phyloP scores from a whole-genome alignment of 1,284 basidiomycete species.

The Laetiporus sulphureus region DNA sequence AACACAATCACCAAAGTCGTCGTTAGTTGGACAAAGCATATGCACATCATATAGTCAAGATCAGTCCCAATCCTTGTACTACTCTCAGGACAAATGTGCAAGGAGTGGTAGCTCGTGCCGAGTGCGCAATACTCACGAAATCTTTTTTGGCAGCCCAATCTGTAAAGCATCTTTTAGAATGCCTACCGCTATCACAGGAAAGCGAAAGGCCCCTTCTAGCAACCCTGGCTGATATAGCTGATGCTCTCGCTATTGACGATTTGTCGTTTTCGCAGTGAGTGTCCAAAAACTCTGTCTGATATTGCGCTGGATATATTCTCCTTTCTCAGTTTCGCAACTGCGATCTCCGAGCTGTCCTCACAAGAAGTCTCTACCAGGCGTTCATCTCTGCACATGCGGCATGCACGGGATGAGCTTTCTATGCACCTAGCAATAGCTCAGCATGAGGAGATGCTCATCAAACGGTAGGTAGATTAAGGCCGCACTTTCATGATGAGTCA shows the following conservation, averaged over 20 bases:
- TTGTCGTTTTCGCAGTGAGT: slow-evolving; percentile 18
- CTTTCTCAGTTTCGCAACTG: slow-evolving; percentile 29
- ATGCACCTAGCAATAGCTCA: slow-evolving; percentile 25
- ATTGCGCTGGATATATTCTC: not conserved
- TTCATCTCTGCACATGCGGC: slow-evolving; percentile 26
- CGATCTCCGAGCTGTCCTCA: slow-evolving; percentile 28
- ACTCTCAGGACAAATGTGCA: too few relatives aligned
- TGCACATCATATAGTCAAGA: too few relatives aligned
- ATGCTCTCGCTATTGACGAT: slow-evolving; percentile 20
- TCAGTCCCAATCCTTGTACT: too few relatives aligned
- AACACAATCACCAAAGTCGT: too few relatives aligned
- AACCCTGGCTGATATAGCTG: slow-evolving; percentile 16
- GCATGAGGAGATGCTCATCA: slow-evolving; percentile 31
- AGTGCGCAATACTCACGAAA: too few relatives aligned
- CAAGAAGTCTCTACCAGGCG: slow-evolving; percentile 26
- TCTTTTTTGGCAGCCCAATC: too few relatives aligned
- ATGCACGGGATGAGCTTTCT: slow-evolving; percentile 31
- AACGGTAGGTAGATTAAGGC: slow-evolving; percentile 25
- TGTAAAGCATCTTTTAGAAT: too few relatives aligned
- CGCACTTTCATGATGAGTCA: not conserved
- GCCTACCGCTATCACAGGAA: slow-evolving; percentile 1
- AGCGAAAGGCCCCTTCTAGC: slow-evolving; percentile 7
- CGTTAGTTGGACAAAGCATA: too few relatives aligned
- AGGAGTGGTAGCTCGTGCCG: too few relatives aligned
- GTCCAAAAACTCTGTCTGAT: not conserved